phyloP scores from a whole-genome alignment of 73 alveolate species.

The Uronychia setigera region DNA sequence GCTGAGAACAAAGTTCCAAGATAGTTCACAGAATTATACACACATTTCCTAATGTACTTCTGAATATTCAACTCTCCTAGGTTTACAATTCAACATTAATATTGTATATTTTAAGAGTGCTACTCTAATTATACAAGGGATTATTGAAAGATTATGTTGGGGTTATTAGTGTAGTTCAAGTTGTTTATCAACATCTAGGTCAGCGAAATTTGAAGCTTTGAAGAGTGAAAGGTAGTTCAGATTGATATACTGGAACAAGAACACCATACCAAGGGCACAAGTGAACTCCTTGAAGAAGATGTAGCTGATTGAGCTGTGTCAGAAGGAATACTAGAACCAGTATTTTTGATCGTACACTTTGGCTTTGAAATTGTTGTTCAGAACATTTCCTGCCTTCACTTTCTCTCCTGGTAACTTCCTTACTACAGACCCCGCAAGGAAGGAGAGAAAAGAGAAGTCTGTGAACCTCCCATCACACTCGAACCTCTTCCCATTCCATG shows the following conservation, averaged over 20 bases:
- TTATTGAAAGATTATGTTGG: no score
- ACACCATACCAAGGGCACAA: slow-evolving; percentile 27
- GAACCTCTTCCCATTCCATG: slow-evolving; percentile 53
- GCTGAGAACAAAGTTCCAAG: slow-evolving; percentile 52
- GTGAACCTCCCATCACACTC: slow-evolving; percentile 55
- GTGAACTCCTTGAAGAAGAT: slow-evolving; percentile 49
- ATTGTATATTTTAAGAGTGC: no score
- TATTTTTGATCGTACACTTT: slow-evolving; percentile 38
- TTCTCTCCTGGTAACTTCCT: slow-evolving; percentile 27
- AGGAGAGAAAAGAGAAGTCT: slow-evolving; percentile 43
- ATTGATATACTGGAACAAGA: slow-evolving; percentile 45
- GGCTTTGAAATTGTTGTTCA: slow-evolving; percentile 27
- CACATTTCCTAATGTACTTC: no score
- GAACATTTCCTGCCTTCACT: slow-evolving; percentile 14
- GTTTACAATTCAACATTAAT: no score
- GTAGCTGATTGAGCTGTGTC: slow-evolving; percentile 42
- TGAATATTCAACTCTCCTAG: slow-evolving; percentile 6
- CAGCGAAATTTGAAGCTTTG: slow-evolving; percentile 18
- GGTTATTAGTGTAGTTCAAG: no score
- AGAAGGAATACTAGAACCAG: slow-evolving; percentile 49
- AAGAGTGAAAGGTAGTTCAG: slow-evolving; percentile 33
- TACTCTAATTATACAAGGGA: no score
- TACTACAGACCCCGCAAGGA: slow-evolving; percentile 20
- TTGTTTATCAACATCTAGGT: slow-evolving; percentile 4
- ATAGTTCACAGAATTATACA: slow-evolving; percentile 36